Percentiles rank a stretch among this genome's conserved stretches.
Evolutionary conservation across 208 protist genomes (phyloP).

Genomic region (Leishmania aethiopica): DNA sequence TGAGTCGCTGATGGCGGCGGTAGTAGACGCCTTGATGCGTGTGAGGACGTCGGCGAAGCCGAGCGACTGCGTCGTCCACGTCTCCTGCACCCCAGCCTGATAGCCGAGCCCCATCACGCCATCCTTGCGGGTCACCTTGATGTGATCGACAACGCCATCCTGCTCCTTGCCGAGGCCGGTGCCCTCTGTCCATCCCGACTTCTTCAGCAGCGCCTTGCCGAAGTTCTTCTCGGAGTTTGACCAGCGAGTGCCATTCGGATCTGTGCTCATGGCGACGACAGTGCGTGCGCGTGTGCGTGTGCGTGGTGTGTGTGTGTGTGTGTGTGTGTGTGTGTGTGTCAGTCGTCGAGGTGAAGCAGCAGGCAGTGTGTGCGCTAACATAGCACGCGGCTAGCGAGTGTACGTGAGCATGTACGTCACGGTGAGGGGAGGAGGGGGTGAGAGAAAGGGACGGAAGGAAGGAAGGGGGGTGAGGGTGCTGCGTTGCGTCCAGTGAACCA

Average conservation of each 20-base stretch:
- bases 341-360: background rate
- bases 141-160: slow-evolving; percentile 80
- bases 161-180: slow-evolving; percentile 84
- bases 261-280: slow-evolving; percentile 50
- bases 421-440: background rate
- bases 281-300: background rate
- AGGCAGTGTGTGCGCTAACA: background rate
- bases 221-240: slow-evolving; percentile 78
- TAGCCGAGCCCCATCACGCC: slow-evolving; percentile 90
- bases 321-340: background rate
- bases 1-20: slow-evolving; percentile 30
- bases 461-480: background rate
- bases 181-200: slow-evolving; percentile 92
- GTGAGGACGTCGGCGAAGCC: slow-evolving; percentile 87
- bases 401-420: background rate
- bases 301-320: background rate
- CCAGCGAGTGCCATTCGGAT: slow-evolving; percentile 90
- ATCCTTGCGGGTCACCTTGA: slow-evolving; percentile 91
- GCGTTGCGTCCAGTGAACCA: background rate
- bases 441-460: background rate
- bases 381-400: background rate
- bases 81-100: slow-evolving; percentile 75
- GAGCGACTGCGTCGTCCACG: slow-evolving; percentile 87
- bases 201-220: slow-evolving; percentile 88
- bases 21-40: slow-evolving; percentile 56